Percentiles rank a stretch among this genome's conserved stretches.
Evolutionary conservation across 768 basidiomycete genomes (phyloP).

Genomic region (Hypholoma sublateritium): DNA sequence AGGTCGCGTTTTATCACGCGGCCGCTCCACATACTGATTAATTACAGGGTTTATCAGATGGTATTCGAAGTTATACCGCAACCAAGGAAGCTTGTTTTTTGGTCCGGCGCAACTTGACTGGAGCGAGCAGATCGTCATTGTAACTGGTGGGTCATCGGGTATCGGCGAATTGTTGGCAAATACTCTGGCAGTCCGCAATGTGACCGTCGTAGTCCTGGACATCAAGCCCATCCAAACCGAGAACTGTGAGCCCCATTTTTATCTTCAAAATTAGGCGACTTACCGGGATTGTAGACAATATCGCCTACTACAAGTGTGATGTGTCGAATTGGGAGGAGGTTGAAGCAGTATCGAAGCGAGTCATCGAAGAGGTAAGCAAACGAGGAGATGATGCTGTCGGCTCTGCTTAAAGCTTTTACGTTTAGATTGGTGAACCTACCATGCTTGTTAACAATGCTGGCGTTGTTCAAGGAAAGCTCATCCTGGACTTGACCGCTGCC

Average conservation of each 20-base stretch:
- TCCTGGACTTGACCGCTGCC: constrained; percentile 74
- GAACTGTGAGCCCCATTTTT: constrained; percentile 51
- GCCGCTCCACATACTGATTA: background rate
- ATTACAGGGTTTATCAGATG: constrained; percentile 65
- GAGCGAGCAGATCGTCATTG: constrained; percentile 85
- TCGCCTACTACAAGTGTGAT: constrained; percentile 88
- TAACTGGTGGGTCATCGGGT: constrained; percentile 94
- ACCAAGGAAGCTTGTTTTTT: constrained; percentile 66
- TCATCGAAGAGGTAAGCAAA: constrained; percentile 69
- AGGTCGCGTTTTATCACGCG: constrained; percentile 28
- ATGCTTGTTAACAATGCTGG: constrained; percentile 95
- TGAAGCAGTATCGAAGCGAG: constrained; percentile 64
- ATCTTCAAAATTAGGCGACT: constrained; percentile 1
- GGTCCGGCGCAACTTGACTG: constrained; percentile 69
- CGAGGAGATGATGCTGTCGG: too few species aligned
- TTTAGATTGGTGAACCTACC: constrained; percentile 83
- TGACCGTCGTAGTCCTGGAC: constrained; percentile 85
- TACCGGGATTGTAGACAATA: constrained; percentile 53
- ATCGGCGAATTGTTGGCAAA: constrained; percentile 87
- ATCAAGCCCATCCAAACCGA: constrained; percentile 74
- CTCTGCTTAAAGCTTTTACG: background rate
- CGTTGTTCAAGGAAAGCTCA: constrained; percentile 83
- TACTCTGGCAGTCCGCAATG: constrained; percentile 80
- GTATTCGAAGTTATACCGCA: constrained; percentile 72
- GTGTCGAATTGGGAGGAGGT: constrained; percentile 90